Percentiles rank a stretch among this genome's conserved stretches.
Conservation (phyloP, 2,329 filamentous ascomycete genomes). For the Fusarium nanum region DNA sequence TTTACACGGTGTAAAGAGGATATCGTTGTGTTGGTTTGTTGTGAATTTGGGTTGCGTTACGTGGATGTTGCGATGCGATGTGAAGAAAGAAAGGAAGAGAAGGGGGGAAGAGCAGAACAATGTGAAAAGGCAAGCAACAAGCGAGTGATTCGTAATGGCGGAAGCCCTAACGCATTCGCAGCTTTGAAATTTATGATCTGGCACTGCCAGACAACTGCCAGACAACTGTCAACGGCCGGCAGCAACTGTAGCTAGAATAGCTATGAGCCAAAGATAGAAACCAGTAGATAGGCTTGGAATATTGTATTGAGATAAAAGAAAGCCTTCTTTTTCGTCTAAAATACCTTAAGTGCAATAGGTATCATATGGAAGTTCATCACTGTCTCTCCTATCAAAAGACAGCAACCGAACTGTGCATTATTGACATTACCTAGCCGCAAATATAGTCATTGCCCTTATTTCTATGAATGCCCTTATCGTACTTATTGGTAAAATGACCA, state of each 20-base stretch:
- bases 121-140: neutral
- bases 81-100: too few relatives aligned
- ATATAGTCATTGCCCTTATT: neutral
- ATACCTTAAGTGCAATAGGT: too few relatives aligned
- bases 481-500: rapidly evolving
- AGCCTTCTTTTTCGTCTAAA: neutral
- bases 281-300: too few relatives aligned
- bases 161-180: neutral
- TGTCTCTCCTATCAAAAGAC: too few relatives aligned
- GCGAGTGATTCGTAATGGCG: neutral
- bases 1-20: too few relatives aligned
- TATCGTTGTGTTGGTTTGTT: neutral
- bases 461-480: neutral
- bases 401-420: too few relatives aligned
- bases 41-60: neutral
- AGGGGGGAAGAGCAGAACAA: neutral
- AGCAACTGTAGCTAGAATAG: neutral
- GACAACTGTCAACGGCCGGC: neutral
- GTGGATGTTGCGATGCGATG: neutral
- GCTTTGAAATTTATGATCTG: neutral
- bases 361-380: too few relatives aligned
- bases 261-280: neutral
- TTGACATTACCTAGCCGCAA: neutral
- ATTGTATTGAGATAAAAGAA: too few relatives aligned
- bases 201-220: neutral